These are phyloP conservation scores for Mycena belliarum DNA, from an alignment of 768 basidiomycete genomes.

Conservation along the genomic window DNA sequence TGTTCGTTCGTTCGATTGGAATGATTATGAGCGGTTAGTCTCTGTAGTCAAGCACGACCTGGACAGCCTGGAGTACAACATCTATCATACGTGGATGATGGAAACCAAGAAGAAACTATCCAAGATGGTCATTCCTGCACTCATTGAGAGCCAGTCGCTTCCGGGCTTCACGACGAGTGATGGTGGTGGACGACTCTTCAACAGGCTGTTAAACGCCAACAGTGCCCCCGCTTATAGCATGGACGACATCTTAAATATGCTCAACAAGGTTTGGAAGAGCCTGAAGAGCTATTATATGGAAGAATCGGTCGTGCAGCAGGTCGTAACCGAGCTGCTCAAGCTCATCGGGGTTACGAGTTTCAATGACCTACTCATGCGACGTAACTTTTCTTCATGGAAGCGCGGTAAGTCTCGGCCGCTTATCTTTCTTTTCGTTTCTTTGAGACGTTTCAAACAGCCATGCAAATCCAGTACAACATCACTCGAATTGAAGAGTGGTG, in stretches of 20 bases:
- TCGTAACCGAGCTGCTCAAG: constrained; percentile 91
- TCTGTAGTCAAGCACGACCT: constrained; percentile 99
- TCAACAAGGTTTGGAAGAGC: constrained; percentile 98
- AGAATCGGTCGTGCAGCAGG: constrained; percentile 94
- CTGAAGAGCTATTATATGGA: constrained; percentile 99
- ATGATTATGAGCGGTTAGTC: constrained; percentile 93
- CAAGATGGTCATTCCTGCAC: constrained; percentile 99
- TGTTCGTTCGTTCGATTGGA: constrained; percentile 93
- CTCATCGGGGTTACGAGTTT: constrained; percentile 96
- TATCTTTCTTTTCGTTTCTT: not conserved
- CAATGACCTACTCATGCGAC: constrained; percentile 96
- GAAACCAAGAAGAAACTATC: constrained; percentile 94
- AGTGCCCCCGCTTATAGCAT: constrained; percentile 90
- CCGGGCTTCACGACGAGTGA: constrained; percentile 98
- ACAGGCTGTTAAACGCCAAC: constrained; percentile 85
- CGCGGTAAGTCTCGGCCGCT: constrained; percentile 63
- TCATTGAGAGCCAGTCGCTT: constrained; percentile 96
- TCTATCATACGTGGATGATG: constrained; percentile 99
- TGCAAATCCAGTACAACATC: constrained; percentile 99
- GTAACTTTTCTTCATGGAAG: constrained; percentile 99
- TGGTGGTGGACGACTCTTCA: constrained; percentile 90
- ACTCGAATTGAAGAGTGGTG: constrained; percentile 99
- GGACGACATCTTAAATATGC: constrained; percentile 95
- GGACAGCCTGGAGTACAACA: constrained; percentile 98
- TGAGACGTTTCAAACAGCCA: constrained; percentile 54